phyloP scores from a whole-genome alignment of 768 basidiomycete species.

The Podaxis sp. region DNA sequence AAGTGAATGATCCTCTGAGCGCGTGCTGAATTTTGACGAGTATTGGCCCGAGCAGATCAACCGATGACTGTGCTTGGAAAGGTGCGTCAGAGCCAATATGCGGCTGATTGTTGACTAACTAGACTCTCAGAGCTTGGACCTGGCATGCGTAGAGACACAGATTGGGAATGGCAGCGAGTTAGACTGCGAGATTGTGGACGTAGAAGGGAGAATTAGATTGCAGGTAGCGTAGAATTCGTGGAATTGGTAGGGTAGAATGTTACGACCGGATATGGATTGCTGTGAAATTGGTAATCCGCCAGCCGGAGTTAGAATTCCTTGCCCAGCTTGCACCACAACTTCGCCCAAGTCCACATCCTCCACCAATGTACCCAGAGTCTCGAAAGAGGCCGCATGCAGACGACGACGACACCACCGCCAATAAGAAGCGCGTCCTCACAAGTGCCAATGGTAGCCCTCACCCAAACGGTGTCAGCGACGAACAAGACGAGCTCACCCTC shows the following conservation, averaged over 20 bases:
- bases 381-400: constrained; percentile 54
- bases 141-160: constrained; percentile 92
- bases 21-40: constrained; percentile 7
- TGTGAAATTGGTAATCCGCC: constrained; percentile 38
- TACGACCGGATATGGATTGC: constrained; percentile 11
- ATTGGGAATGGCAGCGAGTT: constrained; percentile 72
- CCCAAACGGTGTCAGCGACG: constrained; percentile 46
- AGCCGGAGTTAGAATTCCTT: constrained; percentile 42
- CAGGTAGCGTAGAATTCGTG: constrained; percentile 25
- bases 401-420: constrained; percentile 43
- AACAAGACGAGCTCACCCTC: constrained; percentile 49
- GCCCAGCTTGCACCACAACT: constrained; percentile 20
- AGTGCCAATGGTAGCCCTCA: constrained; percentile 51
- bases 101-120: constrained; percentile 20
- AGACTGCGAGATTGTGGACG: constrained; percentile 86
- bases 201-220: constrained; percentile 36
- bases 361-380: constrained; percentile 31
- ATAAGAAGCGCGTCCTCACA: constrained; percentile 59
- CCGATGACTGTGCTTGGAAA: constrained; percentile 83
- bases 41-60: constrained; percentile 60
- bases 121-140: constrained; percentile 60
- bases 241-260: background rate
- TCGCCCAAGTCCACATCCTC: constrained; percentile 19
- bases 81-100: constrained; percentile 37
- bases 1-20: constrained; percentile 35